A percentile compares a stretch with the other conserved stretches of the same genome.
phyloP scores from a whole-genome alignment of 371 early-diverging fungal species.

The Caulochytrium protostelioides region DNA sequence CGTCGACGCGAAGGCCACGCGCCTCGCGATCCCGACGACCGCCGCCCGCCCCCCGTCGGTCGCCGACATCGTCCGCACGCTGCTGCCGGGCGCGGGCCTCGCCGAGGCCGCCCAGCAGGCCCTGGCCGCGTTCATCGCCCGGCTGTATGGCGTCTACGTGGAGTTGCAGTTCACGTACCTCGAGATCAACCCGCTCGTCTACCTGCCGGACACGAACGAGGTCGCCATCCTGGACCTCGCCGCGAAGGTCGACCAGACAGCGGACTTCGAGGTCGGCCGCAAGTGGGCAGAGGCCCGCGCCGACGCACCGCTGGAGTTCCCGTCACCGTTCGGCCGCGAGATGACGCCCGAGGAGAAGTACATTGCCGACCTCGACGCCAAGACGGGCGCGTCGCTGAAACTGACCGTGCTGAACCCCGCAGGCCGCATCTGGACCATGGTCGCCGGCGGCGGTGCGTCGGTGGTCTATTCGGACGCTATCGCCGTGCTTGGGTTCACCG shows the following conservation, averaged over 20 bases:
- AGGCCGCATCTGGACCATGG: conserved; percentile 97
- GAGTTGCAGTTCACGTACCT: conserved; percentile 93
- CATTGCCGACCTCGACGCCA: conserved; percentile 87
- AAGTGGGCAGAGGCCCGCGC: conserved; percentile 18
- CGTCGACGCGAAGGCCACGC: conserved; percentile 88
- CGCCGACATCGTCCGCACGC: conserved; percentile 5
- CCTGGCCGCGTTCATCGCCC: conserved; percentile 69
- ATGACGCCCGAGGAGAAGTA: conserved; percentile 88
- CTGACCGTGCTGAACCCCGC: conserved; percentile 81
- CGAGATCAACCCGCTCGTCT: conserved; percentile 95
- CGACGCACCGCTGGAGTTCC: conserved; percentile 63
- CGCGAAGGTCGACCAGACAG: conserved; percentile 94
- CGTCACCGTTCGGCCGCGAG: conserved; percentile 94
- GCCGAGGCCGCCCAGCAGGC: conserved; percentile 22
- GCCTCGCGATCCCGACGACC: conserved; percentile 53
- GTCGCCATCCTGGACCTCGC: conserved; percentile 87
- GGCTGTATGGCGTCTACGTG: conserved; percentile 79
- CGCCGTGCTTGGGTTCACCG: conserved; percentile 75
- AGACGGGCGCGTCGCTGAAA: conserved; percentile 94
- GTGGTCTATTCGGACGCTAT: conserved; percentile 90
- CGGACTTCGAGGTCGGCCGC: conserved; percentile 79
- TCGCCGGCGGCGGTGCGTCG: conserved; percentile 96
- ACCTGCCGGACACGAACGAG: conserved; percentile 43
- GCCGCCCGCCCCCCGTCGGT: conserved; percentile 30
- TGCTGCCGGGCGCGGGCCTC: conserved; percentile 3